Conservation (phyloP, 495 filamentous ascomycete genomes). For the Talaromyces proteolyticus region DNA sequence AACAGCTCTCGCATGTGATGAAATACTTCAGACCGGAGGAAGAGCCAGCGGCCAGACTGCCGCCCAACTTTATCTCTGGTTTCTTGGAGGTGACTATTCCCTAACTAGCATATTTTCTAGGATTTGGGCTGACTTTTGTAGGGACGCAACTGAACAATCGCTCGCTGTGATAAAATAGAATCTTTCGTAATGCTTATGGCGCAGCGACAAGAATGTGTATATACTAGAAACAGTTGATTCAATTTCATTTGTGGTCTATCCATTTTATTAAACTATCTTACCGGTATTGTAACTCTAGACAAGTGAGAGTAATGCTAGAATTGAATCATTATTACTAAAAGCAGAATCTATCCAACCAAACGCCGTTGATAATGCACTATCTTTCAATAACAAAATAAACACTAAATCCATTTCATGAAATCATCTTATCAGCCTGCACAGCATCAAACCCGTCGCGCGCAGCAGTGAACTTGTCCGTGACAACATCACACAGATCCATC, state of each 20-base stretch:
- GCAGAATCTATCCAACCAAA: too few species aligned
- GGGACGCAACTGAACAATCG: constrained; percentile 36
- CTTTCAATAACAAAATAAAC: too few species aligned
- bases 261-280: too few species aligned
- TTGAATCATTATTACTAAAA: too few species aligned
- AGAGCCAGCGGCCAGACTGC: constrained; percentile 70
- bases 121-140: constrained; percentile 1
- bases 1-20: constrained; percentile 92
- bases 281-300: too few species aligned
- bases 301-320: too few species aligned
- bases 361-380: too few species aligned
- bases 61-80: constrained; percentile 80
- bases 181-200: background rate
- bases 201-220: background rate
- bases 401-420: constrained; percentile 23
- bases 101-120: background rate
- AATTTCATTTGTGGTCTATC: too few species aligned
- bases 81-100: constrained; percentile 74
- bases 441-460: constrained; percentile 59
- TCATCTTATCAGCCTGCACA: constrained; percentile 28
- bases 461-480: constrained; percentile 73
- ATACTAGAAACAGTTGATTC: too few species aligned
- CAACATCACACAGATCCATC: constrained; percentile 86
- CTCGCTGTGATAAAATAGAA: constrained; percentile 1
- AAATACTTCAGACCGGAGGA: constrained; percentile 94